Base-by-base conservation (phyloP, 1,139 yeast genomes). In the Sugiyamaella japonica region DNA sequence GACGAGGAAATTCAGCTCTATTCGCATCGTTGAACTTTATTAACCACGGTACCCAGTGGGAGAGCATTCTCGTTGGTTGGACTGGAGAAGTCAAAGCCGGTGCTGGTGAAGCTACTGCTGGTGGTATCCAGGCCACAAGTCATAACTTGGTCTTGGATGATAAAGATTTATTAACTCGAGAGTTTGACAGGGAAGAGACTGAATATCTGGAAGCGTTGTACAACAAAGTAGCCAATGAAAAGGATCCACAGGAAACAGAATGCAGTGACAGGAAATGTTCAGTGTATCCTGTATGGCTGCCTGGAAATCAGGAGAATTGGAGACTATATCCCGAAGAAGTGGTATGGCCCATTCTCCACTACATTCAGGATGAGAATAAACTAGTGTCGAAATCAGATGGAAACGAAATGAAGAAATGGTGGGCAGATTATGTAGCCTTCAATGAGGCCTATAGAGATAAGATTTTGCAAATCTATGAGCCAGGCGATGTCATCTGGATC, bases 271-370 rank as follows among this genome's bases (percentile, higher is more conserved):
- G 34, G 36, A 39, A 39, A n/a, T 20, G 39, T 17, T 48, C 41
- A 9, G 41, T 23, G 20, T 93, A 86, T 67, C 97, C 97, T 0
- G 87, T 91, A 48, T 90, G 97, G 96, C 75, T 90, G 46, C 49
- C 53, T 13, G 50, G 53, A 1, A 75, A 41, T 17, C 42, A 40
- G 42, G 72, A 76, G 48, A 75, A 93, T 64, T 93, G 97, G 96
- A 77, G 96, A 64, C 76, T 77, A 57, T 91, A 89, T 68, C 96
- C 98, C 0, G 99, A 93, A 67, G 83, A 86, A 63, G 85, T 85
- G 23, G 76, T 95, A 45, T 95, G 99, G 98, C 97, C 97, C 1
- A 86, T 89, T 2, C 84, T 91, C 70, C 99, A 95, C 70, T 93
- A 93, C 72, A 88, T 91, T 68, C 87, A 89, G 71, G 86, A 85